Conservation (phyloP, 2,329 filamentous ascomycete species). For the Graphilbum sp. region DNA sequence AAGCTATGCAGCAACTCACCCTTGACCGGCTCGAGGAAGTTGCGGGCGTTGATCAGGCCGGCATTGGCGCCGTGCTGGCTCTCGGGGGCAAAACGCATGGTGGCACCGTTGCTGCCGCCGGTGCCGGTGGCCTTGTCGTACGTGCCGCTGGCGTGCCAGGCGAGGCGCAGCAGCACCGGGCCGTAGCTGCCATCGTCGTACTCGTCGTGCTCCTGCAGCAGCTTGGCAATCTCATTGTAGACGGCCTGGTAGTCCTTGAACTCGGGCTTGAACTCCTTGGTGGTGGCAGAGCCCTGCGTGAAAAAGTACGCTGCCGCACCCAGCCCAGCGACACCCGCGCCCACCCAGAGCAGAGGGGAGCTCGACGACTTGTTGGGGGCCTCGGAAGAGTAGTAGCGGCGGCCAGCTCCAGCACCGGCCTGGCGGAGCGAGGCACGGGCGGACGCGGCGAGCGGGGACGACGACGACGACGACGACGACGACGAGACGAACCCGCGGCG, state of each 20-base stretch:
- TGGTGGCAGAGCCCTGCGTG: constrained; percentile 32
- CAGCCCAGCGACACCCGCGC: constrained; percentile 39
- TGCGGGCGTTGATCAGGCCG: constrained; percentile 67
- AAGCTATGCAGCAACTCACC: constrained; percentile 35
- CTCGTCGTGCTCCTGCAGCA: constrained; percentile 75
- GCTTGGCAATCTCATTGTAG: constrained; percentile 70
- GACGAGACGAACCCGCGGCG: constrained; percentile 15
- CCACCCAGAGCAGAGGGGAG: constrained; percentile 38
- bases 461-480: constrained; percentile 34
- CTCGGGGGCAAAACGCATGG: constrained; percentile 90
- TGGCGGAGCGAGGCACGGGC: constrained; percentile 56
- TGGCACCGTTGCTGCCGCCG: constrained; percentile 89
- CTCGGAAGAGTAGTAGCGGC: constrained; percentile 66
- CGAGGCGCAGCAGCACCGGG: constrained; percentile 75
- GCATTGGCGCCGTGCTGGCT: constrained; percentile 85
- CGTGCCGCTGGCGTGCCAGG: constrained; percentile 89
- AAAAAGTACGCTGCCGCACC: constrained; percentile 53
- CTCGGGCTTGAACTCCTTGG: constrained; percentile 53
- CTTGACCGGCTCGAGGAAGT: constrained; percentile 90
- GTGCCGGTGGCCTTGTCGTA: constrained; percentile 79
- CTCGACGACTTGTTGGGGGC: constrained; percentile 32
- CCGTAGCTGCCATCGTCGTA: constrained; percentile 96
- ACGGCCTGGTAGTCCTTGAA: constrained; percentile 89
- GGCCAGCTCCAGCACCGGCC: constrained; percentile 31
- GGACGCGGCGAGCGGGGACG: constrained; percentile 40